Base-by-base conservation (phyloP, 108 stramenopile genomes). In the Aurantiochytrium sp. region DNA sequence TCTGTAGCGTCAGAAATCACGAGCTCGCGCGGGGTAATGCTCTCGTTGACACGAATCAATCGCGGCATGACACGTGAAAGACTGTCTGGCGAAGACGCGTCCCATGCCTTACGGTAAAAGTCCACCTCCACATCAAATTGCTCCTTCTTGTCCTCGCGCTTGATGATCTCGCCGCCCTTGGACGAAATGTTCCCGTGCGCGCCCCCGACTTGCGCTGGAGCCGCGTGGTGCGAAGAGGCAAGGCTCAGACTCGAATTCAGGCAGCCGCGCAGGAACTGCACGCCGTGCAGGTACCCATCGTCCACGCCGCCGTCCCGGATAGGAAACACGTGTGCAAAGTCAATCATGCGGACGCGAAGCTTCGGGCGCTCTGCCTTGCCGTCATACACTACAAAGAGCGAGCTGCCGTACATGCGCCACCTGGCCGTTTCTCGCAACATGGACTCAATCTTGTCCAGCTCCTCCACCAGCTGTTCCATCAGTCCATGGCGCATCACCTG, bases 391-490 rank as follows among this genome's bases (percentile, higher is more conserved):
- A 83, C 51, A 14, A 83, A 45, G 49, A 83, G 76, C 49, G 76
- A 83, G 51, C 76, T 83, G 10, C 76, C 76, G 51, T 83, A 83
- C 76, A 83, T 83, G 45, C 76, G 76, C 76, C 6, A 55, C n/a
- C 16, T 83, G 45, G 76, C 23, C n/a, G 19, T 21, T 45, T 47
- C n/a, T 43, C 45, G 49, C 76, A 83, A 6, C 76, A 83, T 83
- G 3, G 19, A 14, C 76, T 8, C 76, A 53, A 83, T 83, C n/a
- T 53, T 23, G 76, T 83, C 51, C 16, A 83, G 76, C 76, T 83
- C 25, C 23, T 23, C 45, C 19, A 83, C 51, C 19, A 83, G 49
- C 76, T 83, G 76, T 35, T 3, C 49, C 76, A 83, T 53, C 51
- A 83, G 49, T 6, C 51, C 76, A 35, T 53, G 4, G 19, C 51